A percentile compares a stretch with the other conserved stretches of the same genome.
phyloP scores from a whole-genome alignment of 208 protist species.

The Crithidia expoeki region DNA sequence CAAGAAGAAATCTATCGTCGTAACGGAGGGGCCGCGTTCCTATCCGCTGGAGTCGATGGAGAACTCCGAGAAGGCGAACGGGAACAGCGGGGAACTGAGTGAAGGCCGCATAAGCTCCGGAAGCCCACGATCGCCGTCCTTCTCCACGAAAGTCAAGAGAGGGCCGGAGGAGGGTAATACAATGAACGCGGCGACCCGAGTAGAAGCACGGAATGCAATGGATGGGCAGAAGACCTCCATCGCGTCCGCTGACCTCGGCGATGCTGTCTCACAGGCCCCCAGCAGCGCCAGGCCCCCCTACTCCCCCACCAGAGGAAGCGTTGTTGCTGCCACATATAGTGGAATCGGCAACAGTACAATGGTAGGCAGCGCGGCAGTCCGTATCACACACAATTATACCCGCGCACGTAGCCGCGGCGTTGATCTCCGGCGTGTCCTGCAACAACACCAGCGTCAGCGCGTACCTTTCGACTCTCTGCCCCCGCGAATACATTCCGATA shows the following conservation, averaged over 20 bases:
- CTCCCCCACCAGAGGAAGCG: slow-evolving; percentile 12
- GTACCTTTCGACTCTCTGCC: neutral
- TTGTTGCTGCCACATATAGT: no score
- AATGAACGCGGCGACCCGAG: neutral
- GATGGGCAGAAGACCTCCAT: slow-evolving; percentile 16
- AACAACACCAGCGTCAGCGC: slow-evolving; percentile 28
- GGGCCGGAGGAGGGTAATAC: neutral
- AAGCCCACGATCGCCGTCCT: neutral
- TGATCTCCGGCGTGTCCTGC: slow-evolving; percentile 25
- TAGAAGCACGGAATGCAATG: neutral
- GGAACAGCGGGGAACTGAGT: neutral
- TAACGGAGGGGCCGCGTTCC: neutral
- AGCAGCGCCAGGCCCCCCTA: slow-evolving; percentile 19
- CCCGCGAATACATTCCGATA: neutral
- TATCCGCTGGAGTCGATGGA: neutral
- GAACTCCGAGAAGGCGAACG: neutral
- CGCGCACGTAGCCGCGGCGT: slow-evolving; percentile 23
- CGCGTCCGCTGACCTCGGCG: slow-evolving; percentile 22
- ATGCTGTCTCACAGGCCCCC: slow-evolving; percentile 20
- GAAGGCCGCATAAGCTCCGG: neutral
- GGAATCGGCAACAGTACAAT: no score
- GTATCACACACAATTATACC: neutral
- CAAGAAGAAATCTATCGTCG: neutral
- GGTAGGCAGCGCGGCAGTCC: neutral
- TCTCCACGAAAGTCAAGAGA: neutral